Evolutionary conservation across 179 eudicot genomes (phyloP), one percentile per base, ranked within the genome.

Genomic region (Spinacia oleracea): DNA sequence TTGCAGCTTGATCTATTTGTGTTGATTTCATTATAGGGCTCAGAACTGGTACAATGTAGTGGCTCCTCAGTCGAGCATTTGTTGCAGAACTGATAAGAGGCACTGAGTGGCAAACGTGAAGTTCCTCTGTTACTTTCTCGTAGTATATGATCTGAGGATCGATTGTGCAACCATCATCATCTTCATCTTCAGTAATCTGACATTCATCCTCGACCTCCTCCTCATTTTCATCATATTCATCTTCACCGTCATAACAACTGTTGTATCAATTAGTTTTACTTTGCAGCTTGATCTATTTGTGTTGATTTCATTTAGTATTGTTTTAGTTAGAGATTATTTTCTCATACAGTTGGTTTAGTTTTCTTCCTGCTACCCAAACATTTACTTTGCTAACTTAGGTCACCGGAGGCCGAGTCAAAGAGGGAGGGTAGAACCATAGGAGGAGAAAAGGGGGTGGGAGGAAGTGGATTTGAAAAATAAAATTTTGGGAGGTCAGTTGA

Each of bases 11-110:
- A 2, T 48, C 5, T 48, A 48, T 14, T 15, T 46, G 16, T 15
- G 53, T 48, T 48, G 53, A 48, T 48, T 48, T 48, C 15, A 15
- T n/a, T 66, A 83, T 74, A 14, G 83, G 86, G 53, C 80, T 83
- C 72, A 83, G 77, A 56, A 83, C 83, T 16, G 80, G 75, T 76
- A 80, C 76, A 27, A 56, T 72, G 45, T 80, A 80, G 12, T 76
- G 78, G 67, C 86, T 77, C 70, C 83, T 76, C 5, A 60, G 55
- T 25, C 48, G 75, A 35, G 64, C 71, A 27, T 79, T 76, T 15
- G 27, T 32, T 0, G 11, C 75, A 43, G 80, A 79, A 69, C 78
- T 50, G 10, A 63, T 66, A 42, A 72, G 74, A 75, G 85, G 77
- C 63, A 27, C 21, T n/a, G 70, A 79, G 40, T 56, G 65, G 51